Evolutionary conservation across 352 stramenopile genomes (phyloP).

Genomic region (Phytopythium chamaehyphon): DNA sequence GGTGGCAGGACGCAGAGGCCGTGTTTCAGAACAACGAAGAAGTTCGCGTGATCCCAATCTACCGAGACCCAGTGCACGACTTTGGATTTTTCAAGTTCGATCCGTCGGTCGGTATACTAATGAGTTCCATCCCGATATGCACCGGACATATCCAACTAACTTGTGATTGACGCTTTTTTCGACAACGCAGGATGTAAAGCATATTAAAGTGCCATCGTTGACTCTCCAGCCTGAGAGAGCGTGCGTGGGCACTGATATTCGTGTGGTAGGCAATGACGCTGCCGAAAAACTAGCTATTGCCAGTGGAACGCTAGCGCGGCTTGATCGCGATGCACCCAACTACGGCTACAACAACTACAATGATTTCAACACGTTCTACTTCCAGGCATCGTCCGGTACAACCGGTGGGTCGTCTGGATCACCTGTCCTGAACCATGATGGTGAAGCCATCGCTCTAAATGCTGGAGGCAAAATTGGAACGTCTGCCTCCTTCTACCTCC

Average conservation of each 20-base stretch:
- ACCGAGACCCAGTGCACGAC: constrained; percentile 91
- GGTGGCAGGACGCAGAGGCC: constrained; percentile 71
- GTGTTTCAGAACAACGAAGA: constrained; percentile 95
- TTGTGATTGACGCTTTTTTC: background rate
- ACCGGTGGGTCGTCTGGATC: constrained; percentile 87
- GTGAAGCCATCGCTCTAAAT: constrained; percentile 89
- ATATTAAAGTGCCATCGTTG: constrained; percentile 78
- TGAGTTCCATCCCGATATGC: too few relatives aligned
- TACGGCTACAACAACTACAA: constrained; percentile 92
- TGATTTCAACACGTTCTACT: constrained; percentile 95
- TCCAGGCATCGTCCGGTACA: constrained; percentile 77
- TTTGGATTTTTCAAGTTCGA: constrained; percentile 93
- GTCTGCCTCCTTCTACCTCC: constrained; percentile 89
- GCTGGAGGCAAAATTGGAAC: constrained; percentile 87
- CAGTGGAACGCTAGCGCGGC: constrained; percentile 85
- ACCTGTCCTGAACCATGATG: constrained; percentile 85
- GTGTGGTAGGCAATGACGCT: constrained; percentile 91
- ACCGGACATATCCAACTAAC: background rate
- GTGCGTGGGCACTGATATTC: constrained; percentile 89
- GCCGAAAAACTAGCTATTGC: constrained; percentile 92
- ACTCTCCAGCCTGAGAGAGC: constrained; percentile 78
- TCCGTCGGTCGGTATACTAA: too few relatives aligned
- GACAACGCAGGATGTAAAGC: constrained; percentile 66
- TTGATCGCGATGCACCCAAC: constrained; percentile 87
- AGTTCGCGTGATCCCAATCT: constrained; percentile 89